Evolutionary conservation across 495 filamentous ascomycete genomes (phyloP).

Genomic region (Rusavskia elegans): DNA sequence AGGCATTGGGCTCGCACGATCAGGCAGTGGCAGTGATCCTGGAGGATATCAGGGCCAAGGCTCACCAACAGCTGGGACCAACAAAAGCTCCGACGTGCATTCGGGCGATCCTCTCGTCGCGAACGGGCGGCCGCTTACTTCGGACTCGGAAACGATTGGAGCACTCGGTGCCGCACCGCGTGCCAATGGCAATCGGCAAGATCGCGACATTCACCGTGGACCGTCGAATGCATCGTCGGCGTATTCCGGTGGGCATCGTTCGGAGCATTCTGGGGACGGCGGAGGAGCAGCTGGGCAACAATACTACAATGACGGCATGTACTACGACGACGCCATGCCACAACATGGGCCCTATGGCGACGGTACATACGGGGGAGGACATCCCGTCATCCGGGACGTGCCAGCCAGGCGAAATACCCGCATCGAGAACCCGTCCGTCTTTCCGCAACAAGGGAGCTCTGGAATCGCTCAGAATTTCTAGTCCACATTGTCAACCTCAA

Average conservation of each 20-base stretch:
- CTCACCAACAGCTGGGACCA: conserved; percentile 52
- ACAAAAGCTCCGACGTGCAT: conserved; percentile 51
- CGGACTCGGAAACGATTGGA: conserved; percentile 57
- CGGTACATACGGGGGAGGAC: conserved; percentile 35
- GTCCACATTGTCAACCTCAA: neutral
- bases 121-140: conserved; percentile 33
- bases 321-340: conserved; percentile 37
- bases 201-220: conserved; percentile 62
- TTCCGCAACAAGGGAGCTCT: conserved; percentile 75
- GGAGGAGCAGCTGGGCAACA: conserved; percentile 27
- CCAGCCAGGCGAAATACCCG: conserved; percentile 80
- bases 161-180: conserved; percentile 57
- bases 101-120: conserved; percentile 53
- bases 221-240: conserved; percentile 93
- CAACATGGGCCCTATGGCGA: conserved; percentile 40
- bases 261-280: conserved; percentile 69
- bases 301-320: conserved; percentile 37
- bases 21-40: conserved; percentile 43
- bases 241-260: conserved; percentile 70
- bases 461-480: conserved; percentile 99
- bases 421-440: conserved; percentile 77
- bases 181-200: conserved; percentile 41
- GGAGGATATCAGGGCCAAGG: conserved; percentile 40
- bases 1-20: conserved; percentile 50
- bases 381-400: conserved; percentile 89